Conservation (phyloP, 129 eudicot genomes). For the Pseudognaphalium luteoalbum region DNA sequence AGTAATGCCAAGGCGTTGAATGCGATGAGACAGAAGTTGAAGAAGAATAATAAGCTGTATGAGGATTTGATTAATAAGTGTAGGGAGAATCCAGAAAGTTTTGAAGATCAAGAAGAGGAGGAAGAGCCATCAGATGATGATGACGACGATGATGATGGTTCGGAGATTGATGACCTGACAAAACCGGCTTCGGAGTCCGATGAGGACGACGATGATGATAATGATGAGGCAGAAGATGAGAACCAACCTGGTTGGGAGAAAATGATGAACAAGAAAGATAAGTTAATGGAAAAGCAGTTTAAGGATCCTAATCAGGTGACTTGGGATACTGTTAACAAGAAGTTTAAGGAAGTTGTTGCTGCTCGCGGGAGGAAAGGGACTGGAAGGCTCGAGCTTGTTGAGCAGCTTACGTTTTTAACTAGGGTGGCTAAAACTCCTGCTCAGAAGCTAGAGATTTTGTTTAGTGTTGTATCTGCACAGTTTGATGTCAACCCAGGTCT, state of each 20-base stretch:
- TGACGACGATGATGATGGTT: constrained; percentile 43
- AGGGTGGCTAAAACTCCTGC: constrained; percentile 96
- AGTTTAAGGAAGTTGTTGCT: constrained; percentile 80
- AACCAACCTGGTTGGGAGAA: constrained; percentile 61
- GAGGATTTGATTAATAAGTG: constrained; percentile 72
- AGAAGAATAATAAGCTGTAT: constrained; percentile 81
- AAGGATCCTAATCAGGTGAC: constrained; percentile 87
- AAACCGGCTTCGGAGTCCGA: constrained; percentile 39
- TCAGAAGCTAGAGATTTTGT: constrained; percentile 90
- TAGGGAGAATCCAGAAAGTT: constrained; percentile 71
- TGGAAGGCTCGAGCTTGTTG: constrained; percentile 83
- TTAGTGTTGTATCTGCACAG: constrained; percentile 87
- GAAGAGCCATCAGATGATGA: constrained; percentile 50
- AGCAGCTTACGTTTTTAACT: constrained; percentile 82
- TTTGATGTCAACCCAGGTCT: constrained; percentile 91
- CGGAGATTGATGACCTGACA: constrained; percentile 47
- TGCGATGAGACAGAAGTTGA: constrained; percentile 87
- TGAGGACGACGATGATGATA: constrained; percentile 40
- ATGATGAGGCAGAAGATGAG: constrained; percentile 44
- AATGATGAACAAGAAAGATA: constrained; percentile 75
- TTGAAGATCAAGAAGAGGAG: constrained; percentile 54
- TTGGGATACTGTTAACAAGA: constrained; percentile 86
- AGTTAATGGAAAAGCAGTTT: constrained; percentile 79
- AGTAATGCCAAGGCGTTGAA: constrained; percentile 96
- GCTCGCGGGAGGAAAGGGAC: constrained; percentile 96